These are phyloP conservation scores for Apodospora peruviana DNA, from an alignment of 495 filamentous ascomycete genomes.

Conservation along the genomic window DNA sequence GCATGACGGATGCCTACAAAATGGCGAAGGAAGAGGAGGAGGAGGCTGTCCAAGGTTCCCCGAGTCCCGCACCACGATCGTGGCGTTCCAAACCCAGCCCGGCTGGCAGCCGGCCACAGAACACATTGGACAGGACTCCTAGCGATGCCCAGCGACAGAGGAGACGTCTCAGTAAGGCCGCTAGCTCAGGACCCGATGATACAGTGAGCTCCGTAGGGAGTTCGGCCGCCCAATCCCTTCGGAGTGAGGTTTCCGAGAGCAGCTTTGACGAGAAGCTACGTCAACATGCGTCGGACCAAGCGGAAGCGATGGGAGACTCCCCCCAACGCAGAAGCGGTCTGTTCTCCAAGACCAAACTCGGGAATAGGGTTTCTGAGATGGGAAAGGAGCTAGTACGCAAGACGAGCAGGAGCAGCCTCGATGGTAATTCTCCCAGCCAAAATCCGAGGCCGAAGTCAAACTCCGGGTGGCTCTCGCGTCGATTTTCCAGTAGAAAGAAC, in stretches of 20 bases:
- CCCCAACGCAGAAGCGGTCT: slow-evolving; percentile 23
- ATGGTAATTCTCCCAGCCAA: slow-evolving; percentile 12
- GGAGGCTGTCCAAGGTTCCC: slow-evolving; percentile 35
- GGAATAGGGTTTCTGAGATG: slow-evolving; percentile 27
- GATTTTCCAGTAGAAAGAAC: slow-evolving; percentile 18
- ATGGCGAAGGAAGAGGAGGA: slow-evolving; percentile 39
- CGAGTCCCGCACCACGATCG: slow-evolving; percentile 41
- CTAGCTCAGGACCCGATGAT: slow-evolving; percentile 6
- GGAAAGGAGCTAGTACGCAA: slow-evolving; percentile 28
- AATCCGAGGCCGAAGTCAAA: slow-evolving; percentile 4
- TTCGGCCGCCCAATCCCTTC: slow-evolving; percentile 6
- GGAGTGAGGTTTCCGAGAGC: slow-evolving; percentile 21
- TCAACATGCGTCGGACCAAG: slow-evolving; percentile 14
- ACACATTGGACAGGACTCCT: neutral
- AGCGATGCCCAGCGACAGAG: neutral
- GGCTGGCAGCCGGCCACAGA: slow-evolving; percentile 8
- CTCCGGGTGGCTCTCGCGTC: slow-evolving; percentile 17
- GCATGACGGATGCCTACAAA: slow-evolving; percentile 34
- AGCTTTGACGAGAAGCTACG: slow-evolving; percentile 25
- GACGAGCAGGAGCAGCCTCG: slow-evolving; percentile 27
- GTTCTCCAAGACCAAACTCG: slow-evolving; percentile 25
- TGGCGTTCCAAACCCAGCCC: slow-evolving; percentile 27
- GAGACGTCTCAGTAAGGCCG: neutral
- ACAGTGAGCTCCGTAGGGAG: slow-evolving; percentile 8
- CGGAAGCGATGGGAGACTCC: slow-evolving; percentile 11